Evolutionary conservation across 441 rosid genomes (phyloP).

Genomic region (Breynia disticha): DNA sequence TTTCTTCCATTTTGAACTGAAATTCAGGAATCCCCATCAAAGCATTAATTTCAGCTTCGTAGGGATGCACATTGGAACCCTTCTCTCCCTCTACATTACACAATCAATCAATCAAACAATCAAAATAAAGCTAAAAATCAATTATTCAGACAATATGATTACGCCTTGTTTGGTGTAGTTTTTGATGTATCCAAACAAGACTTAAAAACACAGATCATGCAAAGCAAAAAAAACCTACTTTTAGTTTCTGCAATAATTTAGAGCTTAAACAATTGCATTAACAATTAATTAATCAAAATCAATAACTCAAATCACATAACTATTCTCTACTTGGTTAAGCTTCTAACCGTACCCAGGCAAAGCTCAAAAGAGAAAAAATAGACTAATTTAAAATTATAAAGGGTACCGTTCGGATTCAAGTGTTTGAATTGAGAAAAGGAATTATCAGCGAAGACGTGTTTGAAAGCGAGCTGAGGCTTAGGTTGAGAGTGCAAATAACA

Average conservation of each 20-base stretch:
- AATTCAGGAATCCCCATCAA: constrained; percentile 40
- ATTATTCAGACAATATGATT: neutral
- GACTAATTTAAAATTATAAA: neutral
- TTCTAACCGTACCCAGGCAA: neutral
- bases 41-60: constrained; percentile 44
- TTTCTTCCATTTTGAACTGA: constrained; percentile 24
- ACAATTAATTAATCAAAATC: neutral
- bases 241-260: neutral
- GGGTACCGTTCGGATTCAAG: constrained; percentile 33
- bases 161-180: neutral
- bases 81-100: constrained; percentile 23
- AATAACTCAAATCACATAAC: neutral
- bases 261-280: neutral
- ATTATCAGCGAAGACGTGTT: constrained; percentile 76
- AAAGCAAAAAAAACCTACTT: no score
- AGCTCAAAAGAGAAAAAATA: no score
- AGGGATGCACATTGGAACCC: constrained; percentile 49
- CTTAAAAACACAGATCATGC: no score
- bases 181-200: neutral
- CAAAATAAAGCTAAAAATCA: no score
- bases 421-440: constrained; percentile 71
- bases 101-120: neutral
- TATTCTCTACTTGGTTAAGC: neutral
- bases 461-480: constrained; percentile 66
- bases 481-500: constrained; percentile 58